phyloP scores from a whole-genome alignment of 1,139 yeast species.

The Sugiyamaella xylanicola region DNA sequence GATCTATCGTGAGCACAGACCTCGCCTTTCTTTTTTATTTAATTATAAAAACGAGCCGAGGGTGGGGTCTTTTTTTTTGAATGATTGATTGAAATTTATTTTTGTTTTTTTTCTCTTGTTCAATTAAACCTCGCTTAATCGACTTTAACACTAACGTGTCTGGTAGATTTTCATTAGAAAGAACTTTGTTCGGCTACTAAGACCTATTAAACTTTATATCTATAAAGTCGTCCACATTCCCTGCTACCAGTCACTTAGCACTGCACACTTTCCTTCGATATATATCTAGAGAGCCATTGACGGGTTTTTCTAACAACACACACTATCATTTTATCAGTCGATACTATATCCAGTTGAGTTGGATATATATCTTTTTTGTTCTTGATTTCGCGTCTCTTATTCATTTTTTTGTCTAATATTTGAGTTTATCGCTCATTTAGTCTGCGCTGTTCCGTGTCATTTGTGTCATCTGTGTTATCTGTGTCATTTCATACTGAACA shows the following conservation, averaged over 20 bases:
- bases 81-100: background rate
- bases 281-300: background rate
- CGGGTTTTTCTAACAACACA: background rate
- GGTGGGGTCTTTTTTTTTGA: background rate
- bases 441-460: too few relatives aligned
- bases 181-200: background rate
- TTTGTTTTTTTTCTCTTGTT: background rate
- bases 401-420: slow-evolving; percentile 1
- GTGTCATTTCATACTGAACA: background rate
- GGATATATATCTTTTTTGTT: slow-evolving; percentile 1
- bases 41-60: background rate
- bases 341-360: slow-evolving; percentile 1
- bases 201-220: background rate
- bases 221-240: background rate
- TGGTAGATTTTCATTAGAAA: background rate
- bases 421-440: background rate
- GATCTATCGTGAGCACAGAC: background rate
- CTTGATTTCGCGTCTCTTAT: background rate
- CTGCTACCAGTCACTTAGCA: background rate
- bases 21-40: background rate
- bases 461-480: too few relatives aligned
- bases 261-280: background rate
- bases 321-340: background rate
- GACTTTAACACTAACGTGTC: background rate
- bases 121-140: slow-evolving; percentile 1